Base-by-base conservation (phyloP, 2,329 filamentous ascomycete genomes). In the Coniochaeta pulveracea region DNA sequence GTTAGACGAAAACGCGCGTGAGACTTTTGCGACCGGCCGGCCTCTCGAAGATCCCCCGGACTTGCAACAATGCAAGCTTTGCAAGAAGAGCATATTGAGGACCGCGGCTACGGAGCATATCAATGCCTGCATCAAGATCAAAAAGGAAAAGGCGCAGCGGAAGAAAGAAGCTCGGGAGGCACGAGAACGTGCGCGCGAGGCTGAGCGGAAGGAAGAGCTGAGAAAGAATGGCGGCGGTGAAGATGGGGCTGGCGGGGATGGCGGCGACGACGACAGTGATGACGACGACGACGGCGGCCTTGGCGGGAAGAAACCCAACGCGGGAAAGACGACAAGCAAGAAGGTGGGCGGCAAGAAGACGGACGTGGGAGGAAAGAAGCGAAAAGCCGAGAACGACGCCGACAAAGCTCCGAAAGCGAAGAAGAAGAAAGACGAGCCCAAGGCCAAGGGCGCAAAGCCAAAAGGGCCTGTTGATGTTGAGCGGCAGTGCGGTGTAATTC, bases 381-480 rank as follows among this genome's bases (percentile, higher is more conserved):
- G 80, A 37, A 86, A 85, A 57, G 78, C 80, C 6, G 80, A 85
- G 35, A 70, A 63, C 6, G 79, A 88, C 44, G 70, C 73, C n/a
- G 81, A 85, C 34, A 91, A 91, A 60, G 81, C 73, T 11, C 80
- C 82, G 1, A 91, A 89, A 57, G 74, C 78, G 43, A 93, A 93
- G 65, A 94, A 93, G 65, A 93, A 93, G 65, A 93, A 93, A 61
- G 85, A 94, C 41, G 85, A 93, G 49, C 79, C 80, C 1, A 93
- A 93, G 53, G 68, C 78, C 14, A 93, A 93, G 57, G 67, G 72
- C 1, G 72, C 84, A 0, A 94, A 94, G 49, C 80, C 83, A 0
- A 93, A 93, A 75, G 73, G 85, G 0, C 88, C 88, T 3, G 88
- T 95, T 25, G 88, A 95, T 56, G 88, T 95, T 14, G 88, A 94